Conservation (phyloP, 2,329 filamentous ascomycete genomes). For the Aspergillus awamori region DNA sequence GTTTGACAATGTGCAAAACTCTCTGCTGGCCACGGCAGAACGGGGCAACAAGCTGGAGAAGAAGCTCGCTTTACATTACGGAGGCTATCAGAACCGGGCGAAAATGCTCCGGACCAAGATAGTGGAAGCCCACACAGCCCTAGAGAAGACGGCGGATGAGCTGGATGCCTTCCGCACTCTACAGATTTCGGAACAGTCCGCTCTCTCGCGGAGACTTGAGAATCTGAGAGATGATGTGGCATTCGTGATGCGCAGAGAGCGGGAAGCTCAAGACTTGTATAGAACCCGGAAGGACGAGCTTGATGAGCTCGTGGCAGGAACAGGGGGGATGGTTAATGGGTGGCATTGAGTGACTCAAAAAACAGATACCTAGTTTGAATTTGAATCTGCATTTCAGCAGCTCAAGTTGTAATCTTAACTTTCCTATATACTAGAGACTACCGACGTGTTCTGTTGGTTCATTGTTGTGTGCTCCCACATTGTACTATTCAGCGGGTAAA, state of each 20-base stretch:
- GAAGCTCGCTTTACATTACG: constrained; percentile 83
- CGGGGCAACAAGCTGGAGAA: constrained; percentile 87
- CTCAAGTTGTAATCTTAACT: constrained; percentile 19
- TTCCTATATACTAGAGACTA: not conserved
- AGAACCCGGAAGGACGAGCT: constrained; percentile 76
- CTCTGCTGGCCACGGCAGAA: constrained; percentile 73
- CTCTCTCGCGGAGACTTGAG: constrained; percentile 71
- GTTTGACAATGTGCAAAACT: constrained; percentile 75
- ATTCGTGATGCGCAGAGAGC: constrained; percentile 77
- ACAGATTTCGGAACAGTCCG: constrained; percentile 77
- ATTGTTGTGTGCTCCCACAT: not conserved
- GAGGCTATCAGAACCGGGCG: constrained; percentile 85
- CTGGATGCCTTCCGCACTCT: constrained; percentile 75
- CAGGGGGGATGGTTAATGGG: constrained; percentile 39
- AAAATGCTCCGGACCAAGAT: constrained; percentile 82
- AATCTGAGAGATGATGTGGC: constrained; percentile 79
- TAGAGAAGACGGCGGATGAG: constrained; percentile 72
- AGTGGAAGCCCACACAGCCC: constrained; percentile 69
- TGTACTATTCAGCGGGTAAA: not conserved
- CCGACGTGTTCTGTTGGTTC: not conserved
- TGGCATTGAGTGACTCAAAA: constrained; percentile 35
- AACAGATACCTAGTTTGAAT: constrained; percentile 7
- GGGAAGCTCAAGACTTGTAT: constrained; percentile 89
- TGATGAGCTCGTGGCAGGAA: constrained; percentile 55
- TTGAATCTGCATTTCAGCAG: constrained; percentile 1